These are phyloP conservation scores for Diaporthe destruens DNA, from an alignment of 2,329 filamentous ascomycete genomes.

Conservation along the genomic window DNA sequence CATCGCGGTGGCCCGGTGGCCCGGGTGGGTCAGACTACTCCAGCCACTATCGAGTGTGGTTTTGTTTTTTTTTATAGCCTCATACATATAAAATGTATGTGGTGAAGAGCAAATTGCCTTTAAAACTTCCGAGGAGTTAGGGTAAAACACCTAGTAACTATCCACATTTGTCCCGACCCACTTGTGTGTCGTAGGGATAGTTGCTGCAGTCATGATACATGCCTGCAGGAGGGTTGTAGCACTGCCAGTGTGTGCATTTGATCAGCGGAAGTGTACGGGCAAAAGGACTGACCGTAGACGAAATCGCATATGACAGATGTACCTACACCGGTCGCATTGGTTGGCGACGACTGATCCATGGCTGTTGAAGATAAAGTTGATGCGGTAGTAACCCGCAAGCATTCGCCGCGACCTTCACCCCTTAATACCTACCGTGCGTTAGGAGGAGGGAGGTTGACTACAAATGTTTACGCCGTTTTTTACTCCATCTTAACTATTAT, in stretches of 20 bases:
- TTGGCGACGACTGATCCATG: slow-evolving; percentile 7
- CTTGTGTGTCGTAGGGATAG: slow-evolving; percentile 2
- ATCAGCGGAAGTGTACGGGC: not conserved
- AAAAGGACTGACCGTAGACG: not conserved
- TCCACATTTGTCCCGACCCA: not conserved
- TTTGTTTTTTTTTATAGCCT: no score
- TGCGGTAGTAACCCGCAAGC: slow-evolving; percentile 1
- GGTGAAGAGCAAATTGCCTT: slow-evolving; percentile 17
- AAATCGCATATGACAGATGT: no score
- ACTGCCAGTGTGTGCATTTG: not conserved
- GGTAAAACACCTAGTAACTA: not conserved
- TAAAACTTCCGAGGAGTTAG: not conserved
- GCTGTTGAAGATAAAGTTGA: slow-evolving; percentile 13
- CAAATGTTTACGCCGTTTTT: no score
- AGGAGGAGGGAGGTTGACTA: no score
- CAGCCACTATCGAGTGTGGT: slow-evolving; percentile 8
- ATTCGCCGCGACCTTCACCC: not conserved
- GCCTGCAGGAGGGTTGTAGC: slow-evolving; percentile 6
- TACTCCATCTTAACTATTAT: no score
- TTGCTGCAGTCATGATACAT: slow-evolving; percentile 8
- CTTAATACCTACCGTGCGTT: no score
- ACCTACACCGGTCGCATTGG: slow-evolving; percentile 10
- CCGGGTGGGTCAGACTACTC: not conserved
- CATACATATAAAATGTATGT: no score
- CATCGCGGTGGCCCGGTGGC: no score